phyloP scores from a whole-genome alignment of 2,329 filamentous ascomycete genomes.

The Ceratocystis cacaofunesta region DNA sequence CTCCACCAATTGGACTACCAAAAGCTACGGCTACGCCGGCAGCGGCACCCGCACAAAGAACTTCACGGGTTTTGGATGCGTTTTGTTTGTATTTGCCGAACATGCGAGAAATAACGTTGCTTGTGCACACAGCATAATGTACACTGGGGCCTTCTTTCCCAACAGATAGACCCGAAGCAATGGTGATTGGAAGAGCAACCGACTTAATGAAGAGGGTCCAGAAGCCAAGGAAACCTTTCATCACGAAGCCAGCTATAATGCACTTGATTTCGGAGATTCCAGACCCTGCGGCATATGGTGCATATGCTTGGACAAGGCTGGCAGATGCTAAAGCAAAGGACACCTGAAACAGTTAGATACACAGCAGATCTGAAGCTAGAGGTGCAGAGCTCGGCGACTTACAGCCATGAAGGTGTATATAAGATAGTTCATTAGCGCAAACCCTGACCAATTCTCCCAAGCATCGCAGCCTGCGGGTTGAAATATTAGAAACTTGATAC shows the following conservation, averaged over 20 bases:
- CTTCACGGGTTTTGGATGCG: conserved; percentile 87
- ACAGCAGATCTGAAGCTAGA: conserved; percentile 13
- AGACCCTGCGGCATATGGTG: conserved; percentile 88
- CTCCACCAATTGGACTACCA: conserved; percentile 90
- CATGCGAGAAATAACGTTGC: conserved; percentile 85
- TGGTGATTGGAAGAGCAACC: conserved; percentile 75
- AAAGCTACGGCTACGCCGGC: conserved; percentile 94
- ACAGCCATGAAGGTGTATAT: conserved; percentile 78
- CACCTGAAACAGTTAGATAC: conserved; percentile 32
- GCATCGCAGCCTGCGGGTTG: conserved; percentile 52
- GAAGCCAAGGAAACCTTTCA: conserved; percentile 92
- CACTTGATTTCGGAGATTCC: conserved; percentile 99
- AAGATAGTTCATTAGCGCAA: conserved; percentile 67
- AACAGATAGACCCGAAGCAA: conserved; percentile 84
- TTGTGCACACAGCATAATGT: conserved; percentile 96
- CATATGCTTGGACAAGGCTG: conserved; percentile 74
- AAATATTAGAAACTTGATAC: neutral
- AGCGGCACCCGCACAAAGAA: conserved; percentile 84
- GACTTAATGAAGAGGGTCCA: conserved; percentile 93
- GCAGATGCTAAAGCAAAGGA: conserved; percentile 72
- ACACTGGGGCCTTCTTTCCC: conserved; percentile 97
- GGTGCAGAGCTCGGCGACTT: conserved; percentile 22
- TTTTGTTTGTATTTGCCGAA: conserved; percentile 88
- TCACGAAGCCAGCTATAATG: conserved; percentile 96
- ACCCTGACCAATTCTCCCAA: conserved; percentile 78